Base-by-base conservation (phyloP, 371 early-diverging fungal species). In the Actinomortierella wolfii region DNA sequence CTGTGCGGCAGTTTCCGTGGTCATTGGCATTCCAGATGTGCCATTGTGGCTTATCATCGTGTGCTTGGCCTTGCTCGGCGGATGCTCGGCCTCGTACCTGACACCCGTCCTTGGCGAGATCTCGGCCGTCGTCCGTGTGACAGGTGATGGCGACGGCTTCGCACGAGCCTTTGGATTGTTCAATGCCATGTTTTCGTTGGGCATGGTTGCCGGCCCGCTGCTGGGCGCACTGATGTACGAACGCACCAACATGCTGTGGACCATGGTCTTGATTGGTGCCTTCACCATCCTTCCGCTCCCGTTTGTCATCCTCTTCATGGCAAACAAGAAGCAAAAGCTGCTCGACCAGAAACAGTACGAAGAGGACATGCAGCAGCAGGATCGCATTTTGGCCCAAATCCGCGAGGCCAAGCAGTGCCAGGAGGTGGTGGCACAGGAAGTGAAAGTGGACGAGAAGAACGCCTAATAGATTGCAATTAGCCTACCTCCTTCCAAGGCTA, bases 91-190 rank as follows among this genome's bases (percentile, higher is more conserved):
- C 47, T 68, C 69, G 8, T 76, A 77, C 21, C 47, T 79, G 11
- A 76, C 78, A 0, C 82, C 84, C 0, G 76, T 79, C 11, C 48
- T 81, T 8, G 66, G 81, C 0, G 84, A 84, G 54, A 67, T 84
- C 20, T 78, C 80, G 5, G 61, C 71, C 8, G 78, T 79, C 4
- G 79, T 79, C 21, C 66, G 77, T 1, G 40, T 60, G 9, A 66
- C 70, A 13, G 70, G 70, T 15, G 80, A 79, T 42, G 67, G 73
- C 2, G 78, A 78, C 40, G 81, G 81, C 11, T 78, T 74, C 47
- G 81, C 77, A 2, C 63, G 76, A 39, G 77, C 77, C 6, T 81
- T 79, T 66, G 81, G 78, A 8, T 15, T 81, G 34, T 79, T 81
- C 54, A 84, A 84, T 54, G 68, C 81, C 54, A 77, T 78, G 15